Evolutionary conservation across 805 yeast genomes (phyloP).

Genomic region (Saturnispora halmiae): DNA sequence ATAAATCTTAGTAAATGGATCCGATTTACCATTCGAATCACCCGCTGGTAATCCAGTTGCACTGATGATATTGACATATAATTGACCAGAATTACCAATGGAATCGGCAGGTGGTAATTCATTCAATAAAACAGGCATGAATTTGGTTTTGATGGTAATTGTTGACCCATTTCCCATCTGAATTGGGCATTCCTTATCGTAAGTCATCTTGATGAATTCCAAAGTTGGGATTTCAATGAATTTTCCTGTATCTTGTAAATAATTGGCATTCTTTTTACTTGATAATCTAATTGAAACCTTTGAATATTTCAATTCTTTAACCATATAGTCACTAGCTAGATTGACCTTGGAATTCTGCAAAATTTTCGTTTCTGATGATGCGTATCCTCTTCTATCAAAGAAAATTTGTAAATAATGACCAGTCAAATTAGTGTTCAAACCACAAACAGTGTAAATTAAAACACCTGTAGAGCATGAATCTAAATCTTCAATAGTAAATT

Average conservation of each 20-base stretch:
- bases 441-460: slow-evolving; percentile 54
- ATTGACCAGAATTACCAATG: slow-evolving; percentile 62
- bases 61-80: slow-evolving; percentile 49
- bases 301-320: slow-evolving; percentile 67
- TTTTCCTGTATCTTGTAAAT: slow-evolving; percentile 49
- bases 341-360: slow-evolving; percentile 32
- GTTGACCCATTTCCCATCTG: slow-evolving; percentile 42
- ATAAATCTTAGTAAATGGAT: slow-evolving; percentile 72
- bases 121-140: slow-evolving; percentile 63
- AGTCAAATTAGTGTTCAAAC: slow-evolving; percentile 48
- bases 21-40: slow-evolving; percentile 90
- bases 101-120: slow-evolving; percentile 67
- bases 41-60: slow-evolving; percentile 72
- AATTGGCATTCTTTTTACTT: slow-evolving; percentile 43
- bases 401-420: slow-evolving; percentile 57
- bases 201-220: slow-evolving; percentile 57
- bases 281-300: slow-evolving; percentile 51
- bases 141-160: slow-evolving; percentile 51
- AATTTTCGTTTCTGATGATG: slow-evolving; percentile 48
- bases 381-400: slow-evolving; percentile 66
- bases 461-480: slow-evolving; percentile 63
- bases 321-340: slow-evolving; percentile 60
- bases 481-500: slow-evolving; percentile 51
- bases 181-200: slow-evolving; percentile 48
- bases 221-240: slow-evolving; percentile 58